phyloP scores from a whole-genome alignment of 1,139 yeast genomes.

The Hyphopichia pseudoburtonii region DNA sequence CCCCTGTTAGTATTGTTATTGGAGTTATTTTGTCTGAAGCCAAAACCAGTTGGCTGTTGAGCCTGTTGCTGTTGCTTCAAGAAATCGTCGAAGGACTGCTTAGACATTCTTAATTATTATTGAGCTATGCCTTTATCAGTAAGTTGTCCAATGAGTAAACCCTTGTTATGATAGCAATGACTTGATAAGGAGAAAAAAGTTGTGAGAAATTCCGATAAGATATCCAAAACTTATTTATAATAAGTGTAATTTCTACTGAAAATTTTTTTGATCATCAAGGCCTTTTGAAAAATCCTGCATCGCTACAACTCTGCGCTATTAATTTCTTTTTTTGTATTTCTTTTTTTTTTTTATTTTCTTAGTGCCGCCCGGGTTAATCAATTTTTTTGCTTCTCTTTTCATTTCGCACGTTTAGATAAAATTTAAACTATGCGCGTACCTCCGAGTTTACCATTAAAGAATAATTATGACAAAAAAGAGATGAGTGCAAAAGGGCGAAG shows the following conservation, averaged over 20 bases:
- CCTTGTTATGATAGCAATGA: neutral
- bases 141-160: neutral
- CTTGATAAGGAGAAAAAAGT: neutral
- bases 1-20: slow-evolving; percentile 9
- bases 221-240: neutral
- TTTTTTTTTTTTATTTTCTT: too few species aligned
- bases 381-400: too few species aligned
- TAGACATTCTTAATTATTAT: slow-evolving; percentile 24
- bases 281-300: neutral
- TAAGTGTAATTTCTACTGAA: neutral
- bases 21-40: slow-evolving; percentile 17
- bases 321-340: neutral
- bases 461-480: too few species aligned
- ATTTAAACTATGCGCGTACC: too few species aligned
- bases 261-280: neutral
- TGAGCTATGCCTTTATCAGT: too few species aligned
- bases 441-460: too few species aligned
- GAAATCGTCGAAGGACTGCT: slow-evolving; percentile 28
- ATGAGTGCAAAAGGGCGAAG: too few species aligned
- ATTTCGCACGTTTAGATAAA: too few species aligned
- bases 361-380: too few species aligned
- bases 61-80: slow-evolving; percentile 25
- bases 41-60: slow-evolving; percentile 23
- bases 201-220: too few species aligned
- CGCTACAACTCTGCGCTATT: neutral